Evolutionary conservation across 306 rosid species (phyloP).

Genomic region (Malus sylvestris): DNA sequence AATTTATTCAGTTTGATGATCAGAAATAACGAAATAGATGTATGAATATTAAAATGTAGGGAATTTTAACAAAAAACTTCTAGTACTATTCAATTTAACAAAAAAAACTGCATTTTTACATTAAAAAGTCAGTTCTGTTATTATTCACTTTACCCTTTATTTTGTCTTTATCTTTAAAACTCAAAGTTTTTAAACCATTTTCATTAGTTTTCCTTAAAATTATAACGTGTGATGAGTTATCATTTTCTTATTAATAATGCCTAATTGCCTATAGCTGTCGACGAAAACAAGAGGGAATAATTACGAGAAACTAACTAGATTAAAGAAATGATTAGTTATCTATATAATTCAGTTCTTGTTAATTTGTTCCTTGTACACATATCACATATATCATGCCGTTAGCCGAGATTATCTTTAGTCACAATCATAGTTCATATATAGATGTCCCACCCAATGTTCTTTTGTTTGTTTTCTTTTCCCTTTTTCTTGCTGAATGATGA

Average conservation of each 20-base stretch:
- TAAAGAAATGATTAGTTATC: not conserved
- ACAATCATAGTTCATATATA: not conserved
- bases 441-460: slow-evolving; percentile 3
- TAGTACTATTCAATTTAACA: too few relatives aligned
- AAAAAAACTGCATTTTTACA: too few relatives aligned
- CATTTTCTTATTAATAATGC: not conserved
- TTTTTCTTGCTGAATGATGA: not conserved
- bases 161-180: too few relatives aligned
- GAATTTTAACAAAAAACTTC: too few relatives aligned
- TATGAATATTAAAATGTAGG: too few relatives aligned
- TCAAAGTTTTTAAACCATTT: too few relatives aligned
- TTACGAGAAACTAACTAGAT: not conserved
- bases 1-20: too few relatives aligned
- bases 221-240: too few relatives aligned
- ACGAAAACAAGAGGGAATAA: not conserved
- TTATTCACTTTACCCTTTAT: too few relatives aligned
- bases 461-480: not conserved
- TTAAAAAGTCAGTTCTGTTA: too few relatives aligned
- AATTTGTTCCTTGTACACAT: not conserved
- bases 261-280: not conserved
- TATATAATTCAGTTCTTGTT: not conserved
- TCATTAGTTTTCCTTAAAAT: too few relatives aligned
- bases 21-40: too few relatives aligned
- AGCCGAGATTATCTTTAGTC: not conserved
- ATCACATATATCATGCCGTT: not conserved